Base-by-base conservation (phyloP, 2,329 filamentous ascomycete genomes). In the Biscogniauxia sp. region DNA sequence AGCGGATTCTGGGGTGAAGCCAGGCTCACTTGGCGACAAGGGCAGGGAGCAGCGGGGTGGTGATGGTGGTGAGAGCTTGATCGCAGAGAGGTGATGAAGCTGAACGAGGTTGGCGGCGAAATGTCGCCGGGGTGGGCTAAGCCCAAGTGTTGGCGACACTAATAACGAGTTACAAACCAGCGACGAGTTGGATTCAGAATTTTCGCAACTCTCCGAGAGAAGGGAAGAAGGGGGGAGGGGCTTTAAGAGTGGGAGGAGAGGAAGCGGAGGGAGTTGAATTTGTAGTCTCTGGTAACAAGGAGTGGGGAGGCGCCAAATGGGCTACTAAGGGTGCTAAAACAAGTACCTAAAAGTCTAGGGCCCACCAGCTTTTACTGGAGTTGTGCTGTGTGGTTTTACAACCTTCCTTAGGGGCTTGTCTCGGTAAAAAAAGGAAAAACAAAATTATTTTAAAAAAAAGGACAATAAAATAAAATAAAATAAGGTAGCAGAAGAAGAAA, bases 91-190 rank as follows among this genome's bases (percentile, higher is more conserved):
- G 53, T 19, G 54, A 57, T 51, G 61, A 50, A 57, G 55, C 54
- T 63, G 58, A 57, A 50, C 56, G 60, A 58, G 64, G 60, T 59
- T 66, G 70, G 69, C 71, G 70, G 70, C 70, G 69, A 69, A 60
- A 69, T 64, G 65, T 70, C 70, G 70, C 70, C 71, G 67, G 64
- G 68, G 68, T 73, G 72, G 71, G 72, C 72, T 69, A 66, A 67
- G 72, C 72, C 72, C 72, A 68, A 63, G 64, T 64, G 61, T 59
- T 71, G 67, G 63, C 68, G 71, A 67, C 71, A 64, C 66, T 56
- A 61, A 63, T 61, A 61, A 62, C 61, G 63, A 63, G 68, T 63
- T 66, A 66, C 72, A 72, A 72, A 72, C 71, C 70, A 58, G 68
- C 67, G 63, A 63, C 25, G 61, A 51, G 52, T 25, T 32, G 45